Base-by-base conservation (phyloP, 78 protist genomes). In the Protostelium mycophagum region DNA sequence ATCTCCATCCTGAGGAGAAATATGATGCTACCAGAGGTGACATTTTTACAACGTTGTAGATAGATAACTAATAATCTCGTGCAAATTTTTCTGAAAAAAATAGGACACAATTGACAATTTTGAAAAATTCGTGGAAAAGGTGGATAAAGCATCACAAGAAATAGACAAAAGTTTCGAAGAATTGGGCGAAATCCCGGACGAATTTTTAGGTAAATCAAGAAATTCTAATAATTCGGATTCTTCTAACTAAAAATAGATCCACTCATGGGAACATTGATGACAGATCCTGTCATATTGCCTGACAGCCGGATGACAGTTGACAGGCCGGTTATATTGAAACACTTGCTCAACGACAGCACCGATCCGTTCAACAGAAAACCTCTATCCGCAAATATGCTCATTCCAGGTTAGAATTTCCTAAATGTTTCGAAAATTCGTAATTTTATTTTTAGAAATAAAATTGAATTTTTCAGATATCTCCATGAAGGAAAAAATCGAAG, bases 211-310 rank as follows among this genome's bases (percentile, higher is more conserved):
- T 85, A 16, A 37, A 36, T 5, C 5, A 35, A 25, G n/a, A 5
- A 37, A 25, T 16, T 16, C 16, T 16, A 5, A 37, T 85, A 5
- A 36, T 85, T 85, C 37, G 16, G n/a, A 37, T 85, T 35, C 86
- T 85, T 16, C 16, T 85, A 16, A 37, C 37, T 25, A 5, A 16
- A 16, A 25, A 36, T 86, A 28, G 96, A 93, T 90, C 96, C 96
- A 86, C 86, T 93, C 31, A 36, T 90, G 28, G 51, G 83, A n/a
- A 87, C 96, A 34, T 35, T 93, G 28, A 93, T 93, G 96, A 91
- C 87, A 38, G 96, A 93, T 88, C 96, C 96, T 34, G 96, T 93
- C 35, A 90, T 91, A n/a, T 38, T 93, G 28, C 96, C 96, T 0
- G 34, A 89, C 0, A 86, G 91, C 88, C 85, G 87, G 39, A 93